Conservation (phyloP, 2,329 filamentous ascomycete genomes). For the Exophiala phaeomuriformis region DNA sequence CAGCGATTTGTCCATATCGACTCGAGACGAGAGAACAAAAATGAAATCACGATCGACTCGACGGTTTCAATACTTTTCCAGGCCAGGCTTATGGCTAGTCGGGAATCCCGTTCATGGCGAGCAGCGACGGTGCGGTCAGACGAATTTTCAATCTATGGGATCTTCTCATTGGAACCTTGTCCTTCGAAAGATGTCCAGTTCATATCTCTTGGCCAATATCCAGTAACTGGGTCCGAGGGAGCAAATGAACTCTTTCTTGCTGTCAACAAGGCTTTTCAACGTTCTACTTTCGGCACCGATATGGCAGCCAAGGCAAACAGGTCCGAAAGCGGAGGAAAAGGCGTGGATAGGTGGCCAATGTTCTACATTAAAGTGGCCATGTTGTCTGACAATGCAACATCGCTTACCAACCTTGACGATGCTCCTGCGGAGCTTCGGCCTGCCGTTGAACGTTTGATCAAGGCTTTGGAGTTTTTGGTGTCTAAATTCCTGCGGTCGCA, state of each 20-base stretch:
- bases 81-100: slow-evolving; percentile 18
- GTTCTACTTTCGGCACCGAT: slow-evolving; percentile 64
- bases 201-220: slow-evolving; percentile 66
- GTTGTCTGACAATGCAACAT: slow-evolving; percentile 27
- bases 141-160: slow-evolving; percentile 57
- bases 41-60: not conserved
- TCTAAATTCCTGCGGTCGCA: slow-evolving; percentile 69
- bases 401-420: slow-evolving; percentile 36
- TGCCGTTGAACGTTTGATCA: slow-evolving; percentile 4
- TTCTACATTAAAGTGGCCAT: slow-evolving; percentile 66
- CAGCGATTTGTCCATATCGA: slow-evolving; percentile 3
- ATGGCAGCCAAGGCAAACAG: no score
- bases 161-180: slow-evolving; percentile 60
- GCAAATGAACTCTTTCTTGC: slow-evolving; percentile 66
- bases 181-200: slow-evolving; percentile 72
- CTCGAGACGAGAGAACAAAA: not conserved
- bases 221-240: slow-evolving; percentile 50
- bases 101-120: slow-evolving; percentile 57
- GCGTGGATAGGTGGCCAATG: slow-evolving; percentile 78
- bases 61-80: slow-evolving; percentile 12
- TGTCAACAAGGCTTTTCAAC: slow-evolving; percentile 67
- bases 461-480: slow-evolving; percentile 47
- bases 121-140: slow-evolving; percentile 59
- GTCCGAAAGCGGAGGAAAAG: slow-evolving; percentile 40
- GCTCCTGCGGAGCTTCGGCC: not conserved